These are phyloP conservation scores for Aspergillus eucalypticola DNA, from an alignment of 2,329 filamentous ascomycete genomes.

Conservation along the genomic window DNA sequence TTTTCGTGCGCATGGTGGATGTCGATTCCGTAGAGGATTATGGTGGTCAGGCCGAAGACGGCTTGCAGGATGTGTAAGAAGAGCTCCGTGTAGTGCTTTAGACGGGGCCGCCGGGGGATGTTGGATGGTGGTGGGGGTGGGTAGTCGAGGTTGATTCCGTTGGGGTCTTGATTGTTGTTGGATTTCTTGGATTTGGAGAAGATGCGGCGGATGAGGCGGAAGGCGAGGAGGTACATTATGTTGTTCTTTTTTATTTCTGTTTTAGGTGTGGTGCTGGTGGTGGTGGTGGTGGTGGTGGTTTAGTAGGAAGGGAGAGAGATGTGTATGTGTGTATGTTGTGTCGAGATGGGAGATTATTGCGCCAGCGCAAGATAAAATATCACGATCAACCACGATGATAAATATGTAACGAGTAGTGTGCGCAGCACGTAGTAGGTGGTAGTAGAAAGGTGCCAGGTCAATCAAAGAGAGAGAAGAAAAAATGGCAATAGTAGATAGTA, in stretches of 20 bases:
- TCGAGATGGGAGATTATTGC: neutral
- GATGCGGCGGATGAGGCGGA: conserved; percentile 32
- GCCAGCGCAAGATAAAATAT: too few species aligned
- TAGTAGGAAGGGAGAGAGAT: too few species aligned
- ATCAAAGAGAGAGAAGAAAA: neutral
- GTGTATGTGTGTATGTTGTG: neutral
- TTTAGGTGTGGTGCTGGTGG: too few species aligned
- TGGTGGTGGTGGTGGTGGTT: too few species aligned
- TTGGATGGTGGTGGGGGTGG: conserved; percentile 18
- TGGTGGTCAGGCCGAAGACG: conserved; percentile 72
- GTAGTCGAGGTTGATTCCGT: conserved; percentile 18
- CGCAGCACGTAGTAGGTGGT: neutral
- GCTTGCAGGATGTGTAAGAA: conserved; percentile 74
- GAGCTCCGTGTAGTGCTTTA: conserved; percentile 27
- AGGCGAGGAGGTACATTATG: conserved; percentile 1
- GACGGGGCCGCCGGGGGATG: conserved; percentile 14
- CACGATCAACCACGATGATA: neutral
- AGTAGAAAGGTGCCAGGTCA: neutral
- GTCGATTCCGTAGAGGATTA: conserved; percentile 75
- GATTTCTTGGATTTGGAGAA: conserved; percentile 29
- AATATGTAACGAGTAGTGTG: neutral
- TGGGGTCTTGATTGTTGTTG: conserved; percentile 14
- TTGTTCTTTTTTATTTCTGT: too few species aligned
- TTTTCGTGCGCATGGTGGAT: conserved; percentile 50
- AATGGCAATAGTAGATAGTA: neutral